Conservation (phyloP, 768 basidiomycete genomes). For the Calvatia gigantea region DNA sequence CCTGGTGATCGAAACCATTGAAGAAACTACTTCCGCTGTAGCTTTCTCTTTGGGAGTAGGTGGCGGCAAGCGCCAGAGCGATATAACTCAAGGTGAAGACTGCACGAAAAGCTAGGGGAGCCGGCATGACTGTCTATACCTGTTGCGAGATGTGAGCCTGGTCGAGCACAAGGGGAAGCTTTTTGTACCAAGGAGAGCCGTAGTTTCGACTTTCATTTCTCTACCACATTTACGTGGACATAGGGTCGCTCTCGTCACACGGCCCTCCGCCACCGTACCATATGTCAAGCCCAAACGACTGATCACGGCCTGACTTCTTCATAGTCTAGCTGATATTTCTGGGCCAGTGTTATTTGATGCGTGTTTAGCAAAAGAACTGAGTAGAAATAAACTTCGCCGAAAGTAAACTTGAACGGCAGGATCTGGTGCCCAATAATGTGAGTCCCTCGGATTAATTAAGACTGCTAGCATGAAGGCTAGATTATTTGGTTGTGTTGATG, state of each 20-base stretch:
- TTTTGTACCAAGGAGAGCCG: background rate
- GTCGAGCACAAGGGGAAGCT: background rate
- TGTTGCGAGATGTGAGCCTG: background rate
- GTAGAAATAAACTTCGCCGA: too few species aligned
- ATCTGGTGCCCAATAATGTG: too few species aligned
- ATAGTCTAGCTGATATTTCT: background rate
- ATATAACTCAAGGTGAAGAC: conserved; percentile 16
- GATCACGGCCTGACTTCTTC: background rate
- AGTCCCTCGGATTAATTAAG: too few species aligned
- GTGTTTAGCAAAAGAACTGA: too few species aligned
- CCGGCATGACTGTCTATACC: background rate
- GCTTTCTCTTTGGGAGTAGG: conserved; percentile 44
- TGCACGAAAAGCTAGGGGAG: conserved; percentile 7
- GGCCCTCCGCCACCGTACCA: background rate
- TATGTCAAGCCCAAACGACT: background rate
- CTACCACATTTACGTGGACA: background rate
- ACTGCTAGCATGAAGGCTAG: too few species aligned
- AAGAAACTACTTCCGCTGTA: conserved; percentile 45
- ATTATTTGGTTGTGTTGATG: too few species aligned
- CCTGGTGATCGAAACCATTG: conserved; percentile 44
- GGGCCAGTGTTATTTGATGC: background rate
- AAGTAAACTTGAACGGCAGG: too few species aligned
- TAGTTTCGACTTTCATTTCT: background rate
- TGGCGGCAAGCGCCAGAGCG: conserved; percentile 31
- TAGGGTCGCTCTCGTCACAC: background rate